Evolutionary conservation across 2,329 filamentous ascomycete genomes (phyloP), one percentile per base, ranked within the genome.

Genomic region (Scedosporium apiospermum): DNA sequence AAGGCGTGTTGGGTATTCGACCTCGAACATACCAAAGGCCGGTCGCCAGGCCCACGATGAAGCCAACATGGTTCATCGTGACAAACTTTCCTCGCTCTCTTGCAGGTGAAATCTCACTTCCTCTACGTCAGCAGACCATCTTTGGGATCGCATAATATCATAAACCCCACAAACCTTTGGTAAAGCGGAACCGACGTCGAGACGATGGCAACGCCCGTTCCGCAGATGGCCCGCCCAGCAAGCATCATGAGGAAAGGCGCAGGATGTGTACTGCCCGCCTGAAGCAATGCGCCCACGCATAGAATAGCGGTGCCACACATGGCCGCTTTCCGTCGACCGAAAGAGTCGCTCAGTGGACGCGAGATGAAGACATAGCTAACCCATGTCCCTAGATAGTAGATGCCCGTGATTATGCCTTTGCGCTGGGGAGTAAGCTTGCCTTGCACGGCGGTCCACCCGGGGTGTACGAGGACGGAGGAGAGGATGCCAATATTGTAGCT

Each of bases 301-400:
- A 80, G 74, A 3, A 79, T 73, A 3, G 74, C 62, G 1, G 79
- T 77, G 2, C 83, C 83, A 1, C 69, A 65, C 3, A 83, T 68
- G 9, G 81, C 80, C 3, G 81, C 81, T 65, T 77, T 75, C 63
- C 82, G 76, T 9, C 83, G 76, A 7, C 83, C 83, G 6, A 83
- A 70, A 12, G 69, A 69, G 68, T 86, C 83, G 41, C 78, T 80
- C 2, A 77, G 71, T 2, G 77, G 76, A 57, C 82, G 81, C 0
- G 82, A 80, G 21, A 85, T 61, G 65, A 84, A 79, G 2, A 85
- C 66, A 68, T 85, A 85, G 66, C 80, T 81, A 16, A 76, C 62
- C 74, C 81, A 81, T 4, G 82, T 84, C 55, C 83, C 83, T 16
- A 82, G 68, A 66, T 85, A 85, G 73, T 85, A 85, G 41, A 83